Conservation (phyloP, 306 rosid genomes). For the Neltuma alba region DNA sequence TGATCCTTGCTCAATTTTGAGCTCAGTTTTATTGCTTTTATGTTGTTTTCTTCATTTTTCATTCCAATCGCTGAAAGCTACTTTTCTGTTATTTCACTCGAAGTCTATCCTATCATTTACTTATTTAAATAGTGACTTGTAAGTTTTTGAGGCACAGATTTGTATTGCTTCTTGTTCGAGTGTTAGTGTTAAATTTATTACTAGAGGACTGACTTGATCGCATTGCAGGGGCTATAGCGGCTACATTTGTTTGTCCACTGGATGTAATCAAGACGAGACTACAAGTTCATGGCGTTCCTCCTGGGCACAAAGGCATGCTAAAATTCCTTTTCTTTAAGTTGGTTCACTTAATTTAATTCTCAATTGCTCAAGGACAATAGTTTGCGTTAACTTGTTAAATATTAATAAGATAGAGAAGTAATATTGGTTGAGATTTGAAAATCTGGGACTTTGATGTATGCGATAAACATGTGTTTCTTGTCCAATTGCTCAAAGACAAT, state of each 20-base stretch:
- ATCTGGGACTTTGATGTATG: background rate
- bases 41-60: conserved; percentile 6
- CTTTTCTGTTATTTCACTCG: background rate
- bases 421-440: background rate
- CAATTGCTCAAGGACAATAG: conserved; percentile 3
- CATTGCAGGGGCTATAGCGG: conserved; percentile 84
- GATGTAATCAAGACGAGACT: conserved; percentile 98
- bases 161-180: background rate
- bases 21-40: conserved; percentile 40
- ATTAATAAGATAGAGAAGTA: conserved; percentile 7
- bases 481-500: conserved; percentile 10
- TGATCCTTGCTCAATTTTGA: conserved; percentile 5
- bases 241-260: conserved; percentile 91
- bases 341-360: background rate
- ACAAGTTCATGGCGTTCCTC: conserved; percentile 92
- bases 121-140: background rate
- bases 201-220: conserved; percentile 15
- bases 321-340: background rate
- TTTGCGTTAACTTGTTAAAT: conserved; percentile 25
- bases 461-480: conserved; percentile 16
- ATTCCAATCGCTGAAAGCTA: background rate
- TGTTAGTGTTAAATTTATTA: conserved; percentile 4
- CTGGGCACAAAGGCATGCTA: conserved; percentile 69
- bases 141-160: background rate
- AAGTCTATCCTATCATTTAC: background rate